Conservation (phyloP, 1,284 basidiomycete species). For the Cerrena zonata region DNA sequence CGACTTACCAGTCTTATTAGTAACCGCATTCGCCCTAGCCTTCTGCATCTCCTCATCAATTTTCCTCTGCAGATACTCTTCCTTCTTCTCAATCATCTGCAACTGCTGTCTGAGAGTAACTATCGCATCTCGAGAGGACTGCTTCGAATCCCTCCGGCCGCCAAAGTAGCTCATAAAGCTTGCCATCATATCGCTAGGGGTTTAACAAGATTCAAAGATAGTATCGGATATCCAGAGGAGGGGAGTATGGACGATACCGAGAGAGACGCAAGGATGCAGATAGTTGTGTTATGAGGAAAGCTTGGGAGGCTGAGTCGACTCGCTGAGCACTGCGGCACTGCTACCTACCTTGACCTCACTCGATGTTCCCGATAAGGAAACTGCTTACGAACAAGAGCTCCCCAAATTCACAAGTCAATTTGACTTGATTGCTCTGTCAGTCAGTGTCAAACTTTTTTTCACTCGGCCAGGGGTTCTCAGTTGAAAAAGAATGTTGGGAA, state of each 20-base stretch:
- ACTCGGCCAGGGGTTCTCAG: no score
- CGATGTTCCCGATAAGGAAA: slow-evolving; percentile 30
- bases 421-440: background rate
- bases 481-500: no score
- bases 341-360: slow-evolving; percentile 25
- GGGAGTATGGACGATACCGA: slow-evolving; percentile 1
- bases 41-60: slow-evolving; percentile 92
- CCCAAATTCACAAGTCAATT: no score
- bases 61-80: slow-evolving; percentile 94
- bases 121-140: slow-evolving; percentile 80
- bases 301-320: slow-evolving; percentile 1
- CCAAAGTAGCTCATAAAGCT: slow-evolving; percentile 83
- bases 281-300: slow-evolving; percentile 5
- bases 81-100: slow-evolving; percentile 98
- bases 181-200: slow-evolving; percentile 59
- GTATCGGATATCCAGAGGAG: background rate
- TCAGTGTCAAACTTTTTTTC: background rate
- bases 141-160: slow-evolving; percentile 72
- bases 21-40: slow-evolving; percentile 88
- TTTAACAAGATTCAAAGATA: background rate
- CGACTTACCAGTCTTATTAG: slow-evolving; percentile 85
- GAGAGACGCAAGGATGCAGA: slow-evolving; percentile 9
- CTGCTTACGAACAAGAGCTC: slow-evolving; percentile 4
- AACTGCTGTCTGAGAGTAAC: slow-evolving; percentile 82
- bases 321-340: slow-evolving; percentile 10